Conservation (phyloP, 202 grass and related monocot genomes). For the Bolboschoenoplectus hybrid region DNA sequence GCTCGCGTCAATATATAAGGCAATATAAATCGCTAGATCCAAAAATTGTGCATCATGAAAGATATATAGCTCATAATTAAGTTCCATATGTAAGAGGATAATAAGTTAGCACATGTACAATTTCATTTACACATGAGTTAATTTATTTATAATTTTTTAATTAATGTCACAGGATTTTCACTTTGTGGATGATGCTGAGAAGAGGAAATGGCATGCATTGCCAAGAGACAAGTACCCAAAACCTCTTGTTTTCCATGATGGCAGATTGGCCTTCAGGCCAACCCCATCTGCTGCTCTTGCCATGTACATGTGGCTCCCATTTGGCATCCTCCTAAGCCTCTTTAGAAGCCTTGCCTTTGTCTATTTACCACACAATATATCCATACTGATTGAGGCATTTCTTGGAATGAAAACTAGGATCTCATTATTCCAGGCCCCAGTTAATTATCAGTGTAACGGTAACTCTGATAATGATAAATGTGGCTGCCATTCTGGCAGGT, state of each 20-base stretch:
- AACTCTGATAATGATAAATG: background rate
- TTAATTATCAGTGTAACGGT: background rate
- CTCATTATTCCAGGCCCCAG: background rate
- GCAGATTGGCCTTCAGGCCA: slow-evolving; percentile 63
- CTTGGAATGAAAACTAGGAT: slow-evolving; percentile 49
- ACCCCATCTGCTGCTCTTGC: slow-evolving; percentile 47
- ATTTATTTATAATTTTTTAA: background rate
- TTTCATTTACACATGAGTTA: background rate
- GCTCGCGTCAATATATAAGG: too few species aligned
- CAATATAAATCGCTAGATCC: background rate
- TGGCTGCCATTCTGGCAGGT: slow-evolving; percentile 15
- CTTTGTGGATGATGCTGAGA: slow-evolving; percentile 37
- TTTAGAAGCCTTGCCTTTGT: slow-evolving; percentile 48
- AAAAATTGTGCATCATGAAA: background rate
- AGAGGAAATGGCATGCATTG: slow-evolving; percentile 37
- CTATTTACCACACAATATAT: slow-evolving; percentile 48
- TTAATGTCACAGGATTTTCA: slow-evolving; percentile 39
- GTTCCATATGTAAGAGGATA: background rate
- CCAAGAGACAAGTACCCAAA: slow-evolving; percentile 53
- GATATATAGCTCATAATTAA: background rate
- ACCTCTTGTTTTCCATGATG: slow-evolving; percentile 75
- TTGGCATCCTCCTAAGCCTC: slow-evolving; percentile 49
- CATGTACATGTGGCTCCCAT: slow-evolving; percentile 72
- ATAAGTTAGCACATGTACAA: too few species aligned
- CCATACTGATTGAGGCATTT: slow-evolving; percentile 36